A percentile compares a stretch with the other conserved stretches of the same genome.
phyloP scores from a whole-genome alignment of 2,329 filamentous ascomycete genomes.

The Diaporthe longicolla region DNA sequence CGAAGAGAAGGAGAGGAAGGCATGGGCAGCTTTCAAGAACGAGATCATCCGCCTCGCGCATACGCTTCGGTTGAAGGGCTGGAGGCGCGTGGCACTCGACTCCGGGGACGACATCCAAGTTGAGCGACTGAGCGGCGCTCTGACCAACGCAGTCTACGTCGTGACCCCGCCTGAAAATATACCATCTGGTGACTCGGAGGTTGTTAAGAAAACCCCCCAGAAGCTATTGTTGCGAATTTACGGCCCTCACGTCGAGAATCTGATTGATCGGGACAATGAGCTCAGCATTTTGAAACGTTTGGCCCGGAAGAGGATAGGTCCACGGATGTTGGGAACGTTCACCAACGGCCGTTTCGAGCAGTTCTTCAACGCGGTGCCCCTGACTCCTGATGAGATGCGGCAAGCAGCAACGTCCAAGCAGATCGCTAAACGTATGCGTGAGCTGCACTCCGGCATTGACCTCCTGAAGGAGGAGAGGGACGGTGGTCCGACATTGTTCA shows the following conservation, averaged over 20 bases:
- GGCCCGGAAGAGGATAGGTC: slow-evolving; percentile 92
- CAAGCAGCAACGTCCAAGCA: slow-evolving; percentile 87
- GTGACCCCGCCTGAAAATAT: slow-evolving; percentile 84
- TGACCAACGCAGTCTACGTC: slow-evolving; percentile 97
- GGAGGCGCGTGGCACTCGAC: slow-evolving; percentile 85
- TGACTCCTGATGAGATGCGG: slow-evolving; percentile 83
- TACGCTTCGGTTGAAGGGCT: slow-evolving; percentile 90
- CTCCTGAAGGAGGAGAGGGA: slow-evolving; percentile 83
- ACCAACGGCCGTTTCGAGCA: slow-evolving; percentile 96
- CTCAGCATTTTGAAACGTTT: slow-evolving; percentile 87
- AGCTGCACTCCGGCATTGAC: slow-evolving; percentile 94
- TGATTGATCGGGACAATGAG: slow-evolving; percentile 94
- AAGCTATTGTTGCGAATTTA: slow-evolving; percentile 94
- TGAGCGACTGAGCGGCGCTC: slow-evolving; percentile 85
- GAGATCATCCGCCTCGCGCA: slow-evolving; percentile 92
- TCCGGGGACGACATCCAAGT: slow-evolving; percentile 78
- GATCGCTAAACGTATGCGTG: slow-evolving; percentile 97
- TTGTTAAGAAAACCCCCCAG: slow-evolving; percentile 58
- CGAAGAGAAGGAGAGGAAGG: slow-evolving; percentile 77
- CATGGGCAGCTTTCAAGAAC: slow-evolving; percentile 89
- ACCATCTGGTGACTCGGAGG: slow-evolving; percentile 52
- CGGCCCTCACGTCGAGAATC: slow-evolving; percentile 92
- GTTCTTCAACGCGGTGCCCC: slow-evolving; percentile 86
- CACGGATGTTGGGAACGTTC: slow-evolving; percentile 91
- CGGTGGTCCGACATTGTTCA: slow-evolving; percentile 86